Base-by-base conservation (phyloP, 192 early-diverging fungal genomes). In the Dissophora globulifera region DNA sequence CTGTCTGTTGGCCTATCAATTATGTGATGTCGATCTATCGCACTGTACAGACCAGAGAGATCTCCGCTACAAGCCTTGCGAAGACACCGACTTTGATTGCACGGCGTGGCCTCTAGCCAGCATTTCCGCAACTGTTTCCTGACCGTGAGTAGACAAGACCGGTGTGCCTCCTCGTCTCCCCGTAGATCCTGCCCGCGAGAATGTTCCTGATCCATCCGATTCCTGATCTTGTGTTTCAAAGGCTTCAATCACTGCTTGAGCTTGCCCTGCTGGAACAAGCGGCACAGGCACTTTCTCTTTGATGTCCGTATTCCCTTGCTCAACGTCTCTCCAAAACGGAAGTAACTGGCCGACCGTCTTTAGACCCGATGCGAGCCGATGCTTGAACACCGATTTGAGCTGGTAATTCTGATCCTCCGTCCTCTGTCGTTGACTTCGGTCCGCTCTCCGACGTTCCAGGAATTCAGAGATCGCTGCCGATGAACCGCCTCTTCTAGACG, bases 311-410 rank as follows among this genome's bases (percentile, higher is more conserved):
- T 75, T 38, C 0, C 70, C 70, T 27, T 54, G 25, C n/a, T 75
- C 70, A 13, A 75, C 70, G 6, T 75, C 70, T 35, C 32, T 75
- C 70, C 70, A 75, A 40, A 65, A 75, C 5, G 62, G 62, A 22
- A 75, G 27, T 17, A 75, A 40, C 40, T 75, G 49, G 13, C 70
- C 48, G 8, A 75, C 70, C 8, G 56, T 75, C 32, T 43, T 50
- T 1, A 75, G 52, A 12, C 70, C 62, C 12, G 54, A 40, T 10
- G 62, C 70, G 17, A 75, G 17, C 31, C 56, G 54, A 38, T 52
- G 56, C 31, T 65, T 75, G 62, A 75, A 75, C 1, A 75, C 50
- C 4, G 70, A 64, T 50, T 75, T 75, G 31, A 75, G 55, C 25
- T 72, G 69, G 16, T 52, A 65, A 6, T 55, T 51, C 17, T 75